Percentiles rank a stretch among this genome's conserved stretches.
Conservation (phyloP, 306 rosid species). For the Ceratonia siliqua region DNA sequence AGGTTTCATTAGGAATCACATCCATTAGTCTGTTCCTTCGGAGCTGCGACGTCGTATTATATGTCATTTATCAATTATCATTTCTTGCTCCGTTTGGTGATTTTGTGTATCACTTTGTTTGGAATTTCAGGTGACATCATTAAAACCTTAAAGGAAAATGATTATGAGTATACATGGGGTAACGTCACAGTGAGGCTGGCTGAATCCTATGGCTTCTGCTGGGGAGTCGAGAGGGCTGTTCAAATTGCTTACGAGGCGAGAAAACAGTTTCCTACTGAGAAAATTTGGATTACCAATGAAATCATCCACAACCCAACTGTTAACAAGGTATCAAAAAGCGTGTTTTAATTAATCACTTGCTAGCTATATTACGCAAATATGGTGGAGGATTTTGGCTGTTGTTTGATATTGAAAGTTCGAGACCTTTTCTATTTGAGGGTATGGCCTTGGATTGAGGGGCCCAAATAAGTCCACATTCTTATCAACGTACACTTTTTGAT, state of each 20-base stretch:
- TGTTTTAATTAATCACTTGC: not conserved
- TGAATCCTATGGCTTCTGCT: conserved; percentile 92
- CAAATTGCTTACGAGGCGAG: conserved; percentile 98
- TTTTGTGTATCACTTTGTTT: conserved; percentile 18
- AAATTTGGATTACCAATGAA: conserved; percentile 89
- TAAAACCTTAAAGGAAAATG: conserved; percentile 83
- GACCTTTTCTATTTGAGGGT: not conserved
- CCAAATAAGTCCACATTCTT: not conserved
- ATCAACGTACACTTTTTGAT: not conserved
- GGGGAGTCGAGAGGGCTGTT: conserved; percentile 99
- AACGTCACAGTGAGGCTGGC: conserved; percentile 88
- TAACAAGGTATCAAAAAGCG: conserved; percentile 57
- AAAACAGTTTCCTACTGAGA: conserved; percentile 85
- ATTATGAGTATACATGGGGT: conserved; percentile 83
- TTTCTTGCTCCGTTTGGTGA: conserved; percentile 19
- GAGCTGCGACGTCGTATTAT: not conserved
- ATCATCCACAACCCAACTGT: conserved; percentile 97
- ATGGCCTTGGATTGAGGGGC: not conserved
- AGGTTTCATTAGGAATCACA: not conserved
- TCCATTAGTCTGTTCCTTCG: not conserved
- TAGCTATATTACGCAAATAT: not conserved
- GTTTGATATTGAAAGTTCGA: not conserved
- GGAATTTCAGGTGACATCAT: conserved; percentile 73
- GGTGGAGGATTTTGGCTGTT: not conserved
- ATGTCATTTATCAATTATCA: not conserved